A percentile compares a stretch with the other conserved stretches of the same genome.
Evolutionary conservation across 1,284 basidiomycete species (phyloP).

Genomic region (Heliocybe sulcata): DNA sequence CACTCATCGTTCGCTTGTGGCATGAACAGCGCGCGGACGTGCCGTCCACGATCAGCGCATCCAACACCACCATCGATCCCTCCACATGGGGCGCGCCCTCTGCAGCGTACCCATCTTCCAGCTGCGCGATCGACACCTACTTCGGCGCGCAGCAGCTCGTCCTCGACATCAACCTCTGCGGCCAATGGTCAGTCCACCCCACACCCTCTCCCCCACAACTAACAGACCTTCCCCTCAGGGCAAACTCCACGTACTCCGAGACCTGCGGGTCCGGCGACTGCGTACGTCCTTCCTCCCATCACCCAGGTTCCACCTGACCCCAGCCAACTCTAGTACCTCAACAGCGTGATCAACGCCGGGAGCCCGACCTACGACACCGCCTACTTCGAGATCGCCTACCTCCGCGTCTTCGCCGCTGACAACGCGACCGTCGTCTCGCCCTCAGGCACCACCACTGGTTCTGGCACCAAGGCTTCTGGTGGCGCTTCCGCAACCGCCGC

Average conservation of each 20-base stretch:
- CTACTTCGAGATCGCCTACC: constrained; percentile 9
- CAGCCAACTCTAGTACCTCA: constrained; percentile 26
- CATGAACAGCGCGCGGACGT: constrained; percentile 31
- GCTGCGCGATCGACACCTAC: constrained; percentile 39
- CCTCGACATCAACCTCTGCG: constrained; percentile 52
- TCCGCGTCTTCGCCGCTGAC: background rate
- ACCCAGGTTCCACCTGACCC: background rate
- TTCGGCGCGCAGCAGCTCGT: constrained; percentile 49
- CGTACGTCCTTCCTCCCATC: background rate
- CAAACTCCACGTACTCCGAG: background rate
- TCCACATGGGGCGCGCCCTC: constrained; percentile 52
- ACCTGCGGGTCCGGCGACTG: background rate
- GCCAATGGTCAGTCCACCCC: constrained; percentile 32
- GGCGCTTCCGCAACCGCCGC: too few species aligned
- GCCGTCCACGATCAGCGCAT: constrained; percentile 27
- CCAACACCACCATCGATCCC: constrained; percentile 34
- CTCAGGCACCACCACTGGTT: background rate
- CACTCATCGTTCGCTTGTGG: background rate
- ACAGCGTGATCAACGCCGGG: constrained; percentile 43
- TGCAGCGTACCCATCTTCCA: constrained; percentile 42
- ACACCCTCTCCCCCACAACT: background rate
- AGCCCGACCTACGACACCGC: constrained; percentile 49
- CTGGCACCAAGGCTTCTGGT: too few species aligned
- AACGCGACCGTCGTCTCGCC: background rate
- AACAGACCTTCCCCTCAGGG: background rate